Percentiles rank a stretch among this genome's conserved stretches.
Conservation (phyloP, 345 rosid species). For the Syzygium oleosum region DNA sequence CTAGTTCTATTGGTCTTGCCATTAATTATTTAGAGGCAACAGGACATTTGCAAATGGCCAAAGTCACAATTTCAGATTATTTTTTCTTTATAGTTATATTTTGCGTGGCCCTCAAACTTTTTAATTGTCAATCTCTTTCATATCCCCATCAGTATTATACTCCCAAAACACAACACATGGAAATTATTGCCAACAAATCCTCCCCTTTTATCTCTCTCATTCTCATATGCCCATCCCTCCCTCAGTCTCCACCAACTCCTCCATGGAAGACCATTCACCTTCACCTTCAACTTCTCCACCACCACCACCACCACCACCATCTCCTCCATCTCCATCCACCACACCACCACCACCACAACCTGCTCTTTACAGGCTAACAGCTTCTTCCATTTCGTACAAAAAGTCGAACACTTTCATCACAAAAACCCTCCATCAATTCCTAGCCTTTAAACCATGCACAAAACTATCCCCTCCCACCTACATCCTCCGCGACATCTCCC, state of each 20-base stretch:
- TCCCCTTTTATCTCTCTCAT: conserved; percentile 4
- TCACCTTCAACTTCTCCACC: conserved; percentile 3
- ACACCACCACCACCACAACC: conserved; percentile 16
- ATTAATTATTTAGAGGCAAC: neutral
- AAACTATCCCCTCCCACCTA: conserved; percentile 31
- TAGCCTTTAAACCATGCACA: conserved; percentile 29
- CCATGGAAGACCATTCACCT: conserved; percentile 32
- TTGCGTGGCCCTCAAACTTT: neutral
- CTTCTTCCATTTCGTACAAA: conserved; percentile 59
- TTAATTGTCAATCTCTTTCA: neutral
- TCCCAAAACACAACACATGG: neutral
- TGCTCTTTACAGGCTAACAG: conserved; percentile 41
- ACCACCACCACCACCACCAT: conserved; percentile 13
- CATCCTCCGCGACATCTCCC: conserved; percentile 59
- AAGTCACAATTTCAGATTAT: neutral
- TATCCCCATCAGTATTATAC: neutral
- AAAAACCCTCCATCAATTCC: conserved; percentile 7
- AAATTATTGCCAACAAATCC: neutral
- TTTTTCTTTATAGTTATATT: neutral
- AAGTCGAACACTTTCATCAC: conserved; percentile 28
- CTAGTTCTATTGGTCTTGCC: neutral
- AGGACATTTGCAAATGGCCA: neutral
- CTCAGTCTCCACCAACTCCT: conserved; percentile 3
- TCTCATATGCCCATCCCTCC: neutral
- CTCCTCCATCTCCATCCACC: conserved; percentile 21